Conservation (phyloP, 2,329 filamentous ascomycete genomes). For the Delphinella strobiligena region DNA sequence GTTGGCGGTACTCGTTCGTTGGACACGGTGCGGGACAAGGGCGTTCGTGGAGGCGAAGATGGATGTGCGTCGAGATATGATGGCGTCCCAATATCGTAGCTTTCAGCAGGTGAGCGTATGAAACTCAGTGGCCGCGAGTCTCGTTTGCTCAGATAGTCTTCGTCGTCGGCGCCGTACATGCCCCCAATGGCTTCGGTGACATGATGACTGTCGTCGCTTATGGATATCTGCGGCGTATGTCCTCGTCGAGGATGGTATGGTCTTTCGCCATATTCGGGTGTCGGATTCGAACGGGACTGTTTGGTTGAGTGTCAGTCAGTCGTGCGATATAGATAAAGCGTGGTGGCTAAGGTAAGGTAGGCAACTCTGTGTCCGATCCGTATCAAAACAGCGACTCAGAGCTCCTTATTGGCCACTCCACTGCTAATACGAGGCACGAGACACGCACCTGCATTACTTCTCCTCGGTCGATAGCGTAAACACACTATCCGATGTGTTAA, state of each 20-base stretch:
- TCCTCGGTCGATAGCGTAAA: neutral
- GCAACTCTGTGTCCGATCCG: neutral
- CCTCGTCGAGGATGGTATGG: conserved; percentile 41
- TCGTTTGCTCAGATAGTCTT: conserved; percentile 28
- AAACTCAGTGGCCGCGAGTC: conserved; percentile 65
- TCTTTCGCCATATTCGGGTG: neutral
- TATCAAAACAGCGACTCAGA: neutral
- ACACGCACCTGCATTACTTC: neutral
- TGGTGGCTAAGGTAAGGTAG: too few species aligned
- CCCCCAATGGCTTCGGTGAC: conserved; percentile 89
- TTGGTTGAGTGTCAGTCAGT: neutral
- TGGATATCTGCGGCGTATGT: conserved; percentile 50
- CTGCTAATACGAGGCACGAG: neutral
- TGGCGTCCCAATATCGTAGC: conserved; percentile 20
- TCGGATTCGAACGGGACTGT: neutral
- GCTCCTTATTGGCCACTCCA: too few species aligned
- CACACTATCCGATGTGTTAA: neutral
- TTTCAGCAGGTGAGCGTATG: conserved; percentile 46
- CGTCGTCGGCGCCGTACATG: conserved; percentile 57
- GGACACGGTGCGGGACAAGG: conserved; percentile 22
- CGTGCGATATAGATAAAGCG: neutral
- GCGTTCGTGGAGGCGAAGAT: conserved; percentile 13
- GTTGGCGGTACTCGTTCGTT: conserved; percentile 18
- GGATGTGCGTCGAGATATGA: conserved; percentile 15
- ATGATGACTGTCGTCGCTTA: conserved; percentile 86